Base-by-base conservation (phyloP, 164 flowering plant genomes). In the Magnolia kwangsiensis region DNA sequence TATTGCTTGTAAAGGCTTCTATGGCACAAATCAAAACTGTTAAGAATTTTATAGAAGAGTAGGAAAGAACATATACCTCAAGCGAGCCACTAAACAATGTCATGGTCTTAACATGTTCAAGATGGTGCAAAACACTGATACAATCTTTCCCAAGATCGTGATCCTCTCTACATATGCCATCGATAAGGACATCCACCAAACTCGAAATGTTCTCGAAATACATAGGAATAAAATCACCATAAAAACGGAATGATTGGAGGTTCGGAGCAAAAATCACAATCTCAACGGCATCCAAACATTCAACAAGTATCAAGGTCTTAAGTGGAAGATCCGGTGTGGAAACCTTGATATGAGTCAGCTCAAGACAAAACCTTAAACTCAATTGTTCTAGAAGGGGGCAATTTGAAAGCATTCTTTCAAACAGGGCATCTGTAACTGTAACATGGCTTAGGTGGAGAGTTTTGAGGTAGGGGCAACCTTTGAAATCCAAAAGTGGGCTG, bases 61-160 rank as follows among this genome's bases (percentile, higher is more conserved):
- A 13, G 24, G 27, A 0, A 24, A 20, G 37, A 27, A 51, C 18
- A 29, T 21, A 11, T 76, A 68, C 78, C 29, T 16, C 14, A 23
- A 69, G 63, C 18, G 50, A 13, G n/a, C 10, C 11, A 31, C 14
- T 9, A 66, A 70, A 74, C 18, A 66, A 18, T n/a, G 76, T 65
- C 50, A 74, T 71, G 7, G 64, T 74, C 71, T 49, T 65, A 55
- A 74, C 16, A 27, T 50, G 69, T 50, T 61, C 67, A 18, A 74
- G 61, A 49, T 45, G 49, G 10, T 69, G 66, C 19, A 74, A 21
- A 65, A 73, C 31, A 7, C n/a, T 3, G 2, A 73, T 73, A 8
- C 19, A 61, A 73, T 73, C 45, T 3, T 37, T 3, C 6, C 5
- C 45, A 37, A 37, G 45, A 3, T 2, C 1, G 5, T 37, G 5